Evolutionary conservation across 805 yeast genomes (phyloP).

Genomic region (Candida fluviatilis): DNA sequence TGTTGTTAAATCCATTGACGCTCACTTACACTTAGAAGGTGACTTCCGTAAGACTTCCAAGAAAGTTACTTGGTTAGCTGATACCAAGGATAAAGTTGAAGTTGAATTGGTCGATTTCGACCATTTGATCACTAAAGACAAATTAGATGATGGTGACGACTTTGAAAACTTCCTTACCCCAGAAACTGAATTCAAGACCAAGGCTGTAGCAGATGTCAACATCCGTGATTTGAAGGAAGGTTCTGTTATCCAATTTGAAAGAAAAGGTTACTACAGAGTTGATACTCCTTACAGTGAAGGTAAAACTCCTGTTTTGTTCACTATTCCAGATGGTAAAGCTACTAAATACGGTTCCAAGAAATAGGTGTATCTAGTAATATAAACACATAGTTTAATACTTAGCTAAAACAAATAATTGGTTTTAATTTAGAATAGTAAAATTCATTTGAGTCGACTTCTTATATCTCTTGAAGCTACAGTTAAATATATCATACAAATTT

Average conservation of each 20-base stretch:
- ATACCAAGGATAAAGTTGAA: constrained; percentile 63
- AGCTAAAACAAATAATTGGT: no score
- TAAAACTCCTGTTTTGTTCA: constrained; percentile 72
- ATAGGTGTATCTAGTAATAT: constrained; percentile 14
- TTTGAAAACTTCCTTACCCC: constrained; percentile 90
- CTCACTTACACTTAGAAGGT: constrained; percentile 85
- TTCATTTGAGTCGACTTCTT: no score
- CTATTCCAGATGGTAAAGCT: constrained; percentile 92
- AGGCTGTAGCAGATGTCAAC: constrained; percentile 78
- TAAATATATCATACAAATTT: no score
- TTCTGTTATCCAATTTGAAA: constrained; percentile 89
- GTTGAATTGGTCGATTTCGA: constrained; percentile 89
- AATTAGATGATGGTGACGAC: constrained; percentile 86
- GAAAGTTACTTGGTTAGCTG: constrained; percentile 93
- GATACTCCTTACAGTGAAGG: constrained; percentile 58
- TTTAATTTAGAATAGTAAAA: no score
- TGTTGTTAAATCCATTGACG: constrained; percentile 60
- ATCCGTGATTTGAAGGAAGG: constrained; percentile 74
- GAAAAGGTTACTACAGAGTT: constrained; percentile 92
- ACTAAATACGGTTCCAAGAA: constrained; percentile 34
- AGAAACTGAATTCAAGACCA: constrained; percentile 75
- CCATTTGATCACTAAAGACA: constrained; percentile 91
- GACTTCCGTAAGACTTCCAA: constrained; percentile 95
- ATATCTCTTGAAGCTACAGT: no score
- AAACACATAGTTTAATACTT: no score